phyloP scores from a whole-genome alignment of 345 rosid genomes.

The Lepidium didymum region DNA sequence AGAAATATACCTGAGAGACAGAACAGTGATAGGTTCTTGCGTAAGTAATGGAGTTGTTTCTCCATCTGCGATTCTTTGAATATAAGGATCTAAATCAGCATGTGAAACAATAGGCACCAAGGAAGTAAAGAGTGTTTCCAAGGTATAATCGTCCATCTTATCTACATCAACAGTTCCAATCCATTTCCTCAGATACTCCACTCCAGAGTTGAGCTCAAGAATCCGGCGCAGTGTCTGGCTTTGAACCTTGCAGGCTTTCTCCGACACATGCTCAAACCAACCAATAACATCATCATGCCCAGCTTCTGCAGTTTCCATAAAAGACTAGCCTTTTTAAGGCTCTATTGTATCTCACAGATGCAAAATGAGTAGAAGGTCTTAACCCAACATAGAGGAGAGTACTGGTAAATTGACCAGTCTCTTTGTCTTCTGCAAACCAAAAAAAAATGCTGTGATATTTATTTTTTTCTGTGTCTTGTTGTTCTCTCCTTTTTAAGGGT shows the following conservation, averaged over 20 bases:
- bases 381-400: conserved; percentile 14
- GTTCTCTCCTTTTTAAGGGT: conserved; percentile 19
- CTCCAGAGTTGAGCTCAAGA: conserved; percentile 50
- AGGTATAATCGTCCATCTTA: conserved; percentile 46
- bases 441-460: background rate
- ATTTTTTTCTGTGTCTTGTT: conserved; percentile 7
- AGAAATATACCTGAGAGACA: conserved; percentile 63
- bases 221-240: conserved; percentile 64
- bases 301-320: conserved; percentile 20
- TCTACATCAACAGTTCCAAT: conserved; percentile 40
- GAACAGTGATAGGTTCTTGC: conserved; percentile 53
- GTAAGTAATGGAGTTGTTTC: conserved; percentile 71
- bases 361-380: background rate
- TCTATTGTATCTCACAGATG: background rate
- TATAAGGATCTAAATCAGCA: conserved; percentile 74
- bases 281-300: conserved; percentile 40
- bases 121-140: conserved; percentile 65
- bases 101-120: conserved; percentile 77
- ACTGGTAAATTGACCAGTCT: conserved; percentile 16
- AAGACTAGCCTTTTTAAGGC: background rate
- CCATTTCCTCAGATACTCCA: conserved; percentile 65
- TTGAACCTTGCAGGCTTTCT: conserved; percentile 49
- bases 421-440: conserved; percentile 3
- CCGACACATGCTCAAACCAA: conserved; percentile 61
- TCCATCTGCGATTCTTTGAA: conserved; percentile 81